Percentiles rank a stretch among this genome's conserved stretches.
Evolutionary conservation across 1,284 basidiomycete genomes (phyloP).

Genomic region (Leccinum subrobustum): DNA sequence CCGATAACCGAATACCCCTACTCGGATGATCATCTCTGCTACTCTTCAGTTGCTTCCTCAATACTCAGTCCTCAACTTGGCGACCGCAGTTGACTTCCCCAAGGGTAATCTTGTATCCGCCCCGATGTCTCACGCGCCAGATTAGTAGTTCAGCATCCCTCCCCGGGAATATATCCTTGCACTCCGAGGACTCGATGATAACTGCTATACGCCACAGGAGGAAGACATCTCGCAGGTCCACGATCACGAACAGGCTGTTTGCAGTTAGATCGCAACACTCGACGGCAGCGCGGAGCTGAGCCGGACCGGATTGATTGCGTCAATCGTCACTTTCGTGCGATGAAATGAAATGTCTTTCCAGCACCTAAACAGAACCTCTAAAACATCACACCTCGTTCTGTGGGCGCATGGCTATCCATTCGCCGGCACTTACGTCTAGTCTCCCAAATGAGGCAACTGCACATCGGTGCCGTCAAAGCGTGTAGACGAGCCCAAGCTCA

Average conservation of each 20-base stretch:
- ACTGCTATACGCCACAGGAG: slow-evolving; percentile 9
- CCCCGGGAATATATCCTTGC: slow-evolving; percentile 19
- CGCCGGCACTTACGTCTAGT: slow-evolving; percentile 3
- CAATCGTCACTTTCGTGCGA: slow-evolving; percentile 10
- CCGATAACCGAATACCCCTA: background rate
- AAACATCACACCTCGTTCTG: background rate
- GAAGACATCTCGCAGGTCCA: slow-evolving; percentile 2
- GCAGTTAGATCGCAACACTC: slow-evolving; percentile 12
- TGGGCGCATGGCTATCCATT: slow-evolving; percentile 1
- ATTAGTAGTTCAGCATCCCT: slow-evolving; percentile 18
- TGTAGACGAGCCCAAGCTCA: background rate
- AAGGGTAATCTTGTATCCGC: slow-evolving; percentile 21
- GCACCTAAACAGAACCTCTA: slow-evolving; percentile 2
- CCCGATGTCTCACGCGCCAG: slow-evolving; percentile 23
- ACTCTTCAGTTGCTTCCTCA: slow-evolving; percentile 1
- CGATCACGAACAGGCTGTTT: slow-evolving; percentile 12
- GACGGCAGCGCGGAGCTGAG: slow-evolving; percentile 9
- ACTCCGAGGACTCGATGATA: slow-evolving; percentile 29
- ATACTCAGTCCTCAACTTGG: slow-evolving; percentile 12
- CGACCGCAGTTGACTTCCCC: slow-evolving; percentile 16
- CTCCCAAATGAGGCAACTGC: slow-evolving; percentile 1
- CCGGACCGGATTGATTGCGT: slow-evolving; percentile 21
- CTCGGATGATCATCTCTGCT: slow-evolving; percentile 9
- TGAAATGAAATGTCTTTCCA: background rate
- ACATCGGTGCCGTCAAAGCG: background rate